A percentile compares a stretch with the other conserved stretches of the same genome.
Conservation (phyloP, 2,329 filamentous ascomycete species). For the Alternaria metachromatica region DNA sequence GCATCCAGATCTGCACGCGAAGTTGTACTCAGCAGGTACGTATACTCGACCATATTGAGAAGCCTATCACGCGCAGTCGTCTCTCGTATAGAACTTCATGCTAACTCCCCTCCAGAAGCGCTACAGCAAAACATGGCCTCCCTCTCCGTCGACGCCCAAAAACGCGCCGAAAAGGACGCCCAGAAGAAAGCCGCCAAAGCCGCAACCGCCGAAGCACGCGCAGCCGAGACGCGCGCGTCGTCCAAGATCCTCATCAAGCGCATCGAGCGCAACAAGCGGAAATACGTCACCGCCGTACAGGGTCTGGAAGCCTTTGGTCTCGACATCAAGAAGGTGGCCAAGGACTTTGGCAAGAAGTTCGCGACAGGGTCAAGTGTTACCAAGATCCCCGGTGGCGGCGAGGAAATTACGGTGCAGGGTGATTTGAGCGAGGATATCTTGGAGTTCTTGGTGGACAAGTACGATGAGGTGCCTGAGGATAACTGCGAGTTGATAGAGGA, state of each 20-base stretch:
- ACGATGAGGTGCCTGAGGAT: conserved; percentile 88
- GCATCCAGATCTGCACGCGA: conserved; percentile 74
- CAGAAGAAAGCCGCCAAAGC: conserved; percentile 97
- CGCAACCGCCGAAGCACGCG: conserved; percentile 81
- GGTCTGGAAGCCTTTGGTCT: conserved; percentile 90
- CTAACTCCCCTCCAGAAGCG: conserved; percentile 54
- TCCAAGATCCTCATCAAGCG: conserved; percentile 91
- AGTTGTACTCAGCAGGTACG: conserved; percentile 85
- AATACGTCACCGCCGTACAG: conserved; percentile 91
- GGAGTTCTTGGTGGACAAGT: conserved; percentile 88
- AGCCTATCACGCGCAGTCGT: not conserved
- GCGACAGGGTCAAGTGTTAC: conserved; percentile 93
- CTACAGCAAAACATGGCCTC: conserved; percentile 83
- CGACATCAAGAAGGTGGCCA: conserved; percentile 93
- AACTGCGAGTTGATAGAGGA: conserved; percentile 96
- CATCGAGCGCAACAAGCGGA: conserved; percentile 97
- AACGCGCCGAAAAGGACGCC: conserved; percentile 93
- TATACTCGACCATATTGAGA: not conserved
- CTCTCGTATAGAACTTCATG: no score
- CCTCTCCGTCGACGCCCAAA: conserved; percentile 88
- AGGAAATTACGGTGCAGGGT: conserved; percentile 97
- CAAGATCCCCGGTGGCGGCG: conserved; percentile 81
- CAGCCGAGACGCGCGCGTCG: conserved; percentile 80
- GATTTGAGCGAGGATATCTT: conserved; percentile 94
- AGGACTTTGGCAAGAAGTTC: conserved; percentile 98